Evolutionary conservation across 441 rosid genomes (phyloP).

Genomic region (Erodium texanum): DNA sequence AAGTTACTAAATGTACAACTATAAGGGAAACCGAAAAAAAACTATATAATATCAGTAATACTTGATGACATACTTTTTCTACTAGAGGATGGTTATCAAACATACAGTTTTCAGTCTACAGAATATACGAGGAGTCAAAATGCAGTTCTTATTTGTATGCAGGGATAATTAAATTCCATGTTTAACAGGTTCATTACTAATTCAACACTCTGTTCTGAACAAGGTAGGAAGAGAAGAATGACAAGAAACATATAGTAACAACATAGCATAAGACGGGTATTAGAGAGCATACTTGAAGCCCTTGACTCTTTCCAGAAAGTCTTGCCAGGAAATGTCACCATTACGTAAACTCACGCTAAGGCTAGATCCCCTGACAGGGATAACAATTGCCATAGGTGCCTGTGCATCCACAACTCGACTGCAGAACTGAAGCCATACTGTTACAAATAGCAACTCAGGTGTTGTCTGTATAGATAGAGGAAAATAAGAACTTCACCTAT

Average conservation of each 20-base stretch:
- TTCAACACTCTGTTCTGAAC: neutral
- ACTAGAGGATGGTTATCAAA: neutral
- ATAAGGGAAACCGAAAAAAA: neutral
- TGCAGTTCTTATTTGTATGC: neutral
- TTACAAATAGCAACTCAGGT: constrained; percentile 21
- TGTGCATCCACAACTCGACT: constrained; percentile 81
- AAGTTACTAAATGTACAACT: neutral
- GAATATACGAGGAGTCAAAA: neutral
- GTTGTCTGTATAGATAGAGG: constrained; percentile 7
- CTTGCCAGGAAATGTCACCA: constrained; percentile 70
- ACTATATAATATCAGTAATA: neutral
- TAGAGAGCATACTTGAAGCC: constrained; percentile 35
- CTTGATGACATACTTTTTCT: neutral
- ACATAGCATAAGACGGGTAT: constrained; percentile 7
- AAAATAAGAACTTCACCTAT: constrained; percentile 51
- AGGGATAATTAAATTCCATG: neutral
- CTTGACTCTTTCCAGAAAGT: constrained; percentile 50
- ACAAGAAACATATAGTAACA: neutral
- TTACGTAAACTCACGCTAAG: constrained; percentile 50
- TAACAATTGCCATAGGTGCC: constrained; percentile 73
- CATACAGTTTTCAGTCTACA: neutral
- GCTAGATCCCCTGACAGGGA: constrained; percentile 48
- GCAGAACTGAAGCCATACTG: constrained; percentile 33
- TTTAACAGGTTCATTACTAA: neutral
- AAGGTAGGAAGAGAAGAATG: neutral